Evolutionary conservation across 331 rosid species (phyloP).

Genomic region (Saraca asoca): DNA sequence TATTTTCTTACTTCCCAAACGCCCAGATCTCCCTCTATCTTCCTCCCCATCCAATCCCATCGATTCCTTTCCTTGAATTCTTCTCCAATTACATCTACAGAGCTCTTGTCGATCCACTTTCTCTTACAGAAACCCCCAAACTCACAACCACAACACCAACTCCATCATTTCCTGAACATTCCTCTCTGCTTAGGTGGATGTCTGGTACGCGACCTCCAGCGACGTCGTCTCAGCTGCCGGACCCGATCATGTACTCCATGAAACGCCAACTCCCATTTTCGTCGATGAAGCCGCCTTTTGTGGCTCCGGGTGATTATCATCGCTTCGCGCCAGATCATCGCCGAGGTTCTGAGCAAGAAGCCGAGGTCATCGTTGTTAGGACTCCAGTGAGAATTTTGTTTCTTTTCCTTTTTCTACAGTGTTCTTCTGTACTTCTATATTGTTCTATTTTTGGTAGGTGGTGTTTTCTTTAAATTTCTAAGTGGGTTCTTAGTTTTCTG

Average conservation of each 20-base stretch:
- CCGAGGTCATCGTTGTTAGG: conserved; percentile 65
- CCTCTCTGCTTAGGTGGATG: conserved; percentile 48
- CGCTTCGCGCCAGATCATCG: conserved; percentile 61
- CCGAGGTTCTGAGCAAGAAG: conserved; percentile 48
- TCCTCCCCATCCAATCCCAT: conserved; percentile 30
- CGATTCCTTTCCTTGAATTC: conserved; percentile 22
- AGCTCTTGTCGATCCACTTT: conserved; percentile 13
- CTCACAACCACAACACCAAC: not conserved
- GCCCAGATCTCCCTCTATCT: conserved; percentile 51
- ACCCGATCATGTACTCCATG: conserved; percentile 62
- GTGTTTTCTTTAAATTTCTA: conserved; percentile 3
- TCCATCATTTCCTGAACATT: conserved; percentile 38
- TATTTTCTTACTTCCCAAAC: conserved; percentile 51
- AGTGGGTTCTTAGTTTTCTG: conserved; percentile 29
- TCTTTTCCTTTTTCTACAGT: not conserved
- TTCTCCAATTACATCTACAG: not conserved
- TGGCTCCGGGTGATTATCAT: conserved; percentile 71
- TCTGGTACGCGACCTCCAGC: conserved; percentile 59
- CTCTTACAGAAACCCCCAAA: conserved; percentile 2
- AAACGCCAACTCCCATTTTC: conserved; percentile 76
- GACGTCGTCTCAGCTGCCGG: conserved; percentile 44
- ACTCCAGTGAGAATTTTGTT: conserved; percentile 52
- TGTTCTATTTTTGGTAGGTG: not conserved
- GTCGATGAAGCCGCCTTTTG: conserved; percentile 72
- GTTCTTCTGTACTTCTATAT: not conserved